Percentiles rank a stretch among this genome's conserved stretches.
phyloP scores from a whole-genome alignment of 345 rosid species.

The Melastoma malabathricum region DNA sequence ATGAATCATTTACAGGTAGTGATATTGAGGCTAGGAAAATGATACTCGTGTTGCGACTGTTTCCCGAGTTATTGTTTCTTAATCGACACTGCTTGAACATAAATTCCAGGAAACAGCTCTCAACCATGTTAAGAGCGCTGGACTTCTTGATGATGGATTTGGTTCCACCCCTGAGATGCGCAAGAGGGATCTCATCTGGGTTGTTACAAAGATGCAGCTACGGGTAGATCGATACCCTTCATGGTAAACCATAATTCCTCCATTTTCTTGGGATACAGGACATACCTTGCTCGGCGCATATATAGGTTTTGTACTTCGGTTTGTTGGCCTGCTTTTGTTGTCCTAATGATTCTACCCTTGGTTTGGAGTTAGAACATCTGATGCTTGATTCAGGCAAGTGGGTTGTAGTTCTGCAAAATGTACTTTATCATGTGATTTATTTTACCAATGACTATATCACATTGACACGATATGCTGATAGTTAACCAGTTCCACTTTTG shows the following conservation, averaged over 20 bases:
- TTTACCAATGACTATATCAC: no score
- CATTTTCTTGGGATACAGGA: background rate
- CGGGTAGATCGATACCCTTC: conserved; percentile 84
- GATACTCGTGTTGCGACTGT: background rate
- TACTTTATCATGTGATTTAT: no score
- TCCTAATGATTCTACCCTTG: no score
- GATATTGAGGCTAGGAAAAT: background rate
- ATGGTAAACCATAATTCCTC: conserved; percentile 41
- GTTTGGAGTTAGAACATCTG: no score
- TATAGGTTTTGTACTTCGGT: no score
- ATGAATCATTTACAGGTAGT: conserved; percentile 96
- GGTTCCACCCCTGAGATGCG: conserved; percentile 95
- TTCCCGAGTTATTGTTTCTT: background rate
- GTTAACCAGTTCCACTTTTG: no score
- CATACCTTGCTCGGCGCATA: no score
- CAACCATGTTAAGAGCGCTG: conserved; percentile 74
- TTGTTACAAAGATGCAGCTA: conserved; percentile 81
- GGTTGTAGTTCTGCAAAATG: no score
- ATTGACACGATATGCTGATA: no score
- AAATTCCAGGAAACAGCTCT: conserved; percentile 79
- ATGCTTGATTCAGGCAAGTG: no score
- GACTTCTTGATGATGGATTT: conserved; percentile 87
- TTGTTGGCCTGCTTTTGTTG: no score
- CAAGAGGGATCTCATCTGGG: conserved; percentile 91
- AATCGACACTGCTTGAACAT: background rate